These are phyloP conservation scores for Agaricus subrufescens DNA, from an alignment of 768 basidiomycete genomes.

Conservation along the genomic window DNA sequence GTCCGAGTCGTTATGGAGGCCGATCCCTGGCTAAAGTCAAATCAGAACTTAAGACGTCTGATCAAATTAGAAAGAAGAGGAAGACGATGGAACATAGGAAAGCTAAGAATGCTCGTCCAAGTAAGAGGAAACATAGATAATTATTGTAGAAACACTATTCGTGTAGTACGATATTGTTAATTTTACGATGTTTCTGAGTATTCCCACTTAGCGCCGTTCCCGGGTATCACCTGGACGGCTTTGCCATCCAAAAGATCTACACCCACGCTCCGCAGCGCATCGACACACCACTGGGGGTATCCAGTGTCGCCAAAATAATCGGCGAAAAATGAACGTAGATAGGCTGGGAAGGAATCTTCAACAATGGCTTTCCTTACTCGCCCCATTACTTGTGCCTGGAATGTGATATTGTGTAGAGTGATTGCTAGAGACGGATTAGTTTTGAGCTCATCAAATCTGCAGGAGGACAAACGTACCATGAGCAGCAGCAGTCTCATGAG, in stretches of 20 bases:
- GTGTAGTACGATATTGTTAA: background rate
- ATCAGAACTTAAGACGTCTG: slow-evolving; percentile 80
- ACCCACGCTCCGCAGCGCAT: slow-evolving; percentile 76
- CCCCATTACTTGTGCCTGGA: slow-evolving; percentile 89
- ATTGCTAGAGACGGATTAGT: slow-evolving; percentile 43
- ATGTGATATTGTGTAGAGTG: slow-evolving; percentile 79
- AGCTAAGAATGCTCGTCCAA: slow-evolving; percentile 80
- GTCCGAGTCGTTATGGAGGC: slow-evolving; percentile 46
- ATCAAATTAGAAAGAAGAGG: slow-evolving; percentile 81
- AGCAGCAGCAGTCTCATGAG: slow-evolving; percentile 81
- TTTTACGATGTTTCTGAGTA: slow-evolving; percentile 42
- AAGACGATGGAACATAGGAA: slow-evolving; percentile 58
- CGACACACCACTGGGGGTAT: slow-evolving; percentile 87
- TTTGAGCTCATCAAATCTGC: no score
- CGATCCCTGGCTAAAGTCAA: slow-evolving; percentile 65
- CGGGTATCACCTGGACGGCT: slow-evolving; percentile 47
- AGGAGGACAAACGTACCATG: slow-evolving; percentile 49
- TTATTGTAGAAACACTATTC: background rate
- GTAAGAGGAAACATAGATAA: slow-evolving; percentile 41
- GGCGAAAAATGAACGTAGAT: slow-evolving; percentile 71
- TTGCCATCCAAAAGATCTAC: slow-evolving; percentile 71
- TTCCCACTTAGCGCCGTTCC: slow-evolving; percentile 77
- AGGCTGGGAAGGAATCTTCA: slow-evolving; percentile 71
- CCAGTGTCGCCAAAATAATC: slow-evolving; percentile 72
- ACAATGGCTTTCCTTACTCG: slow-evolving; percentile 78